phyloP scores from a whole-genome alignment of 495 filamentous ascomycete genomes.

The Bombardia bombarda region DNA sequence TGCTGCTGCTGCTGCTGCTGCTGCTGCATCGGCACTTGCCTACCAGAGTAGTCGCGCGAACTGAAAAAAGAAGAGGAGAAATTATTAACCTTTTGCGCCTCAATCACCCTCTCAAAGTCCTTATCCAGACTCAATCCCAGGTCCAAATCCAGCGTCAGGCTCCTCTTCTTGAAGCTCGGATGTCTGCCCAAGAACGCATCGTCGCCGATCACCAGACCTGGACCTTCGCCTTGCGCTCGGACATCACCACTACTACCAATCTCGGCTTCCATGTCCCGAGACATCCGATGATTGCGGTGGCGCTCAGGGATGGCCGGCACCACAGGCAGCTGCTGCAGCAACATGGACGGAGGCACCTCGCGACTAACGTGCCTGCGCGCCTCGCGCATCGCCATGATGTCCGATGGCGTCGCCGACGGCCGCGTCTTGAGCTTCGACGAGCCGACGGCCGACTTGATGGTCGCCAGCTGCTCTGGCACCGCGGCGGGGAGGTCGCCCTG shows the following conservation, averaged over 20 bases:
- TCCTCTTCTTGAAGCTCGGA: conserved; percentile 50
- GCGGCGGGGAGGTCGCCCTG: conserved; percentile 48
- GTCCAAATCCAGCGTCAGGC: conserved; percentile 65
- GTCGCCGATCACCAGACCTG: too few relatives aligned
- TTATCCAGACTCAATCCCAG: conserved; percentile 78
- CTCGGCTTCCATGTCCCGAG: conserved; percentile 35
- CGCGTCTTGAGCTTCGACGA: conserved; percentile 83
- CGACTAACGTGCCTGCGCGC: conserved; percentile 78
- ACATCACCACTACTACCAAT: conserved; percentile 9
- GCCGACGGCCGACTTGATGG: conserved; percentile 77
- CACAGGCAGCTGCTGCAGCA: too few relatives aligned
- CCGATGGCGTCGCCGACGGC: conserved; percentile 76
- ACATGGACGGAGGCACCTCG: too few relatives aligned
- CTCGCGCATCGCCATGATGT: conserved; percentile 80
- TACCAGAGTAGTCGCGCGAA: too few relatives aligned
- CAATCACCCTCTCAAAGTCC: conserved; percentile 93
- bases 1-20: too few relatives aligned
- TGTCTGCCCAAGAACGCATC: conserved; percentile 40
- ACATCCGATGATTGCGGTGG: conserved; percentile 45
- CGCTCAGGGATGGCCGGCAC: conserved; percentile 55
- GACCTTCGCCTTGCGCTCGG: too few relatives aligned
- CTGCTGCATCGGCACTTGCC: too few relatives aligned
- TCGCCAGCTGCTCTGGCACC: conserved; percentile 79
- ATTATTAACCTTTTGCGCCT: conserved; percentile 91
- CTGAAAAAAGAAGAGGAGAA: conserved; percentile 38